phyloP scores from a whole-genome alignment of 2,329 filamentous ascomycete species.

The Chalaropsis thielavioides region DNA sequence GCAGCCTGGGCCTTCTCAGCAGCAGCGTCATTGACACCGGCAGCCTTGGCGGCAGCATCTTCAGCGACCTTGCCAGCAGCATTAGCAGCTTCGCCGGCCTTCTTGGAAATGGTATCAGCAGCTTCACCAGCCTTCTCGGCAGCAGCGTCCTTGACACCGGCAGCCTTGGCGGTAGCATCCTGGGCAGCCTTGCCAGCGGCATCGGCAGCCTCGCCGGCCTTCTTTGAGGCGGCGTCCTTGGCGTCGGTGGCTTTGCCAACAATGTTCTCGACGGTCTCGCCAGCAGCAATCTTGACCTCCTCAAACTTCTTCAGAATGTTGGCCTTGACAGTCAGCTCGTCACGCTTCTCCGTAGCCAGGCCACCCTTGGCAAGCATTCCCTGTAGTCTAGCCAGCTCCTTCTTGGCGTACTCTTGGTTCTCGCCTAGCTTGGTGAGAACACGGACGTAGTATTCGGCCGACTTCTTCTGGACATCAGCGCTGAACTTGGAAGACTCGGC shows the following conservation, averaged over 20 bases:
- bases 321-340: slow-evolving; percentile 72
- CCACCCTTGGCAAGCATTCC: slow-evolving; percentile 76
- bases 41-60: slow-evolving; percentile 28
- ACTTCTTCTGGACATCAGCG: slow-evolving; percentile 52
- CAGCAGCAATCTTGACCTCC: slow-evolving; percentile 32
- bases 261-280: slow-evolving; percentile 31
- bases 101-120: neutral
- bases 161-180: neutral
- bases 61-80: slow-evolving; percentile 6
- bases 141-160: slow-evolving; percentile 9
- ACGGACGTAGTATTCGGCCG: slow-evolving; percentile 85
- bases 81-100: slow-evolving; percentile 8
- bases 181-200: neutral
- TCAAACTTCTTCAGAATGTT: slow-evolving; percentile 77
- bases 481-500: slow-evolving; percentile 53
- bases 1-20: slow-evolving; percentile 40
- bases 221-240: slow-evolving; percentile 9
- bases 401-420: slow-evolving; percentile 65
- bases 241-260: slow-evolving; percentile 7
- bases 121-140: neutral
- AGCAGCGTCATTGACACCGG: slow-evolving; percentile 33
- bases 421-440: slow-evolving; percentile 72
- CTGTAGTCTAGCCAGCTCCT: slow-evolving; percentile 71
- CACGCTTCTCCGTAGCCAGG: slow-evolving; percentile 69
- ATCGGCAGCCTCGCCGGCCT: slow-evolving; percentile 4